Percentiles rank a stretch among this genome's conserved stretches.
These are phyloP conservation scores for Pleoardoris graminearum DNA, from an alignment of 2,329 filamentous ascomycete genomes.

Conservation along the genomic window DNA sequence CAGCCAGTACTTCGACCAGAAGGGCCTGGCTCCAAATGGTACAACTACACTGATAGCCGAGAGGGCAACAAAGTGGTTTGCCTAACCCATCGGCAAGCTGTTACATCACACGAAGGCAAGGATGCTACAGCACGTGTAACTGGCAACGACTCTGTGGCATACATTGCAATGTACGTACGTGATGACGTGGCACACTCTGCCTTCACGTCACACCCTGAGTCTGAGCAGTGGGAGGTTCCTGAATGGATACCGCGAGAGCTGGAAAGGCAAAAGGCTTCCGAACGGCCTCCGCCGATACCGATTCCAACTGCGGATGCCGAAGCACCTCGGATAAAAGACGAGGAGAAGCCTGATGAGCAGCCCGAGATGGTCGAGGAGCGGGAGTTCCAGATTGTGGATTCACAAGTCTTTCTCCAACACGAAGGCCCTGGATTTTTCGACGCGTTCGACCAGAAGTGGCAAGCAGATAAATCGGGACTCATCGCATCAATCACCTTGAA, in stretches of 20 bases:
- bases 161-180: conserved; percentile 61
- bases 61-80: conserved; percentile 60
- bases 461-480: conserved; percentile 14
- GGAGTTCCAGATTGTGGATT: conserved; percentile 41
- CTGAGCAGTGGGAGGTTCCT: conserved; percentile 53
- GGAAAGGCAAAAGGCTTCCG: conserved; percentile 26
- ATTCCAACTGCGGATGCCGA: conserved; percentile 10
- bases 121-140: conserved; percentile 40
- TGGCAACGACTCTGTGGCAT: conserved; percentile 55
- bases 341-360: conserved; percentile 9
- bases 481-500: conserved; percentile 28
- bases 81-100: conserved; percentile 59
- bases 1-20: conserved; percentile 63
- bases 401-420: conserved; percentile 37
- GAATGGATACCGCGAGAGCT: conserved; percentile 42
- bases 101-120: conserved; percentile 57
- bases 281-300: conserved; percentile 17
- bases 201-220: conserved; percentile 49
- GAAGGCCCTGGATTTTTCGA: conserved; percentile 45
- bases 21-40: conserved; percentile 61
- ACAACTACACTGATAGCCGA: conserved; percentile 59
- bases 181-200: conserved; percentile 48
- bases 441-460: conserved; percentile 34
- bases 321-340: conserved; percentile 9
- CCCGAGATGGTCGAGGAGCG: conserved; percentile 14